Base-by-base conservation (phyloP, 2,329 filamentous ascomycete genomes). In the Scleromitrula shiraiana region DNA sequence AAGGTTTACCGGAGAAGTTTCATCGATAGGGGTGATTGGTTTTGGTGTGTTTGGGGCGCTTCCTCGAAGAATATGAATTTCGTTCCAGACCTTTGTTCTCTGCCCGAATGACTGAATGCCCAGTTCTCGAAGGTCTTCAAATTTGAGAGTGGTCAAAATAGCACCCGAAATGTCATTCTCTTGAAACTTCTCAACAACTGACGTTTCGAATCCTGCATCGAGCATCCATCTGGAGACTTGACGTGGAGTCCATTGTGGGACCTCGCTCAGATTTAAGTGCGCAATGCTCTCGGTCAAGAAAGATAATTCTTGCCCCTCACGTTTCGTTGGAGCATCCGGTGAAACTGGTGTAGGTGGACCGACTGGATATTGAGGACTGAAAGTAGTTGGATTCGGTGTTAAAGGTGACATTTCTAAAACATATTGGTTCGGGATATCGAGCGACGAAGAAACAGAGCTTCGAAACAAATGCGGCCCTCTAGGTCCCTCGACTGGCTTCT, bases 91-190 rank as follows among this genome's bases (percentile, higher is more conserved):
- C 60, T 81, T 82, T 57, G 85, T 88, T 51, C 87, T 75, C 58
- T 90, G 84, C 36, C 87, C 87, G 62, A 93, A 91, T 1, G 87
- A 91, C 51, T 77, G 74, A 48, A 93, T 91, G 56, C 83, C 82
- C 15, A 93, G 75, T 66, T 93, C 87, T 64, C 84, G 84, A 49
- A 93, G 70, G 59, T 93, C 90, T 54, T 95, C 88, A 57, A 91
- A 90, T 62, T 95, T 89, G 36, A 98, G 71, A n/a, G 91, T 89
- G 44, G 95, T 81, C 17, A 97, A 71, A 48, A 97, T 87, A 4
- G 81, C 76, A 12, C 91, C 91, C 22, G 84, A 88, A 65, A 98
- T 96, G 63, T 98, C 91, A 65, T 98, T 94, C 59, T 85, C 78
- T 53, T 90, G 76, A 61, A 98, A 96, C 58, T 85, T 87, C 60